These are phyloP conservation scores for Komagataella mondaviorum DNA, from an alignment of 805 yeast species.

Conservation along the genomic window DNA sequence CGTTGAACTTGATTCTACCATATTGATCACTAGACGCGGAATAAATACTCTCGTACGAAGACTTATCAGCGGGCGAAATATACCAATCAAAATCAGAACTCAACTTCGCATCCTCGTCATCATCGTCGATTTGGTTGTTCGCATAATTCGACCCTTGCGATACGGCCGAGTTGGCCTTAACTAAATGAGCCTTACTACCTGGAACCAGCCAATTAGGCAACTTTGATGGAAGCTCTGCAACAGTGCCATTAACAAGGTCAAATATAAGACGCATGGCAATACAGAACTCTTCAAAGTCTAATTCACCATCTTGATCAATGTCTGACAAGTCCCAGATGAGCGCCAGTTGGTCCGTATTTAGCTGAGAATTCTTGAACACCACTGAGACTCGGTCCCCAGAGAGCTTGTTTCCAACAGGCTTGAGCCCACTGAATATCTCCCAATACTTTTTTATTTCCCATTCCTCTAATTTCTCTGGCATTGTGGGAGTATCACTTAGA, in stretches of 20 bases:
- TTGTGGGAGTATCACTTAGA: slow-evolving; percentile 4
- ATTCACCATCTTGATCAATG: slow-evolving; percentile 79
- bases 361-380: slow-evolving; percentile 79
- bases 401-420: slow-evolving; percentile 68
- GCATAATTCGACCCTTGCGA: slow-evolving; percentile 12
- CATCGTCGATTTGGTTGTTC: slow-evolving; percentile 23
- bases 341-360: slow-evolving; percentile 64
- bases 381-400: slow-evolving; percentile 77
- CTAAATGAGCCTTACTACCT: slow-evolving; percentile 70
- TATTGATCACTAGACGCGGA: slow-evolving; percentile 59
- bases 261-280: slow-evolving; percentile 93
- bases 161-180: slow-evolving; percentile 72
- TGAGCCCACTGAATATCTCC: slow-evolving; percentile 89
- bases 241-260: slow-evolving; percentile 69
- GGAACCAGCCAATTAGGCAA: slow-evolving; percentile 93
- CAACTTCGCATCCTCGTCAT: slow-evolving; percentile 48
- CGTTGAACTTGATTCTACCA: slow-evolving; percentile 69
- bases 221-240: slow-evolving; percentile 43
- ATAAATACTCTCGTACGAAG: slow-evolving; percentile 69
- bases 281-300: slow-evolving; percentile 97
- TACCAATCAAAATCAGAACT: slow-evolving; percentile 88
- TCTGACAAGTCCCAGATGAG: slow-evolving; percentile 88
- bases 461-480: slow-evolving; percentile 63
- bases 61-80: slow-evolving; percentile 77
- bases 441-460: slow-evolving; percentile 96